These are phyloP conservation scores for Kurtzmaniella quercitrusa DNA, from an alignment of 1,139 yeast species.

Conservation along the genomic window DNA sequence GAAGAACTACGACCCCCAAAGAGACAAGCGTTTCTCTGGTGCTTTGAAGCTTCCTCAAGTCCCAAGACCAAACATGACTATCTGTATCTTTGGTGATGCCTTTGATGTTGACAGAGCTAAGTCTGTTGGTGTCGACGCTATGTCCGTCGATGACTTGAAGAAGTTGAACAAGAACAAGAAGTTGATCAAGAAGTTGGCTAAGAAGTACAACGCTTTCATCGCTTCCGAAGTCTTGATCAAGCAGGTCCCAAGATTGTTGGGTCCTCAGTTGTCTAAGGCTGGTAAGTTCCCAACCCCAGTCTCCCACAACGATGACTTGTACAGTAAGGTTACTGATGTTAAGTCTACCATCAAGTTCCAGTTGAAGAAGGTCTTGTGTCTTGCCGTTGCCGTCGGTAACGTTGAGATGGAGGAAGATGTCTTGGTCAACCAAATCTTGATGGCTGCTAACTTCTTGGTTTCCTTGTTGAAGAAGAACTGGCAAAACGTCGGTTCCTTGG, in stretches of 20 bases:
- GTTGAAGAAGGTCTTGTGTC: conserved; percentile 92
- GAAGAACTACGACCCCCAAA: conserved; percentile 99
- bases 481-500: conserved; percentile 99
- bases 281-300: conserved; percentile 99
- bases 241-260: conserved; percentile 99
- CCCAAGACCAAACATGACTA: conserved; percentile 99
- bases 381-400: conserved; percentile 97
- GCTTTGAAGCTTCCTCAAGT: conserved; percentile 96
- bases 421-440: conserved; percentile 96
- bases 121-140: conserved; percentile 98
- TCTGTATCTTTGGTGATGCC: conserved; percentile 99
- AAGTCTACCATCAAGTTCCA: conserved; percentile 99
- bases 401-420: conserved; percentile 97
- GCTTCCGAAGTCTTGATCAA: conserved; percentile 99
- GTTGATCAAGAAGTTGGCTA: conserved; percentile 98
- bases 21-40: conserved; percentile 99
- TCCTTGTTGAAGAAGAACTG: conserved; percentile 99
- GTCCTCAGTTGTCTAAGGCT: conserved; percentile 99
- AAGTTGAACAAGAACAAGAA: conserved; percentile 99
- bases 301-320: conserved; percentile 97
- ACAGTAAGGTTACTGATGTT: conserved; percentile 93
- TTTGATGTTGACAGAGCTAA: conserved; percentile 99
- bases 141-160: conserved; percentile 99
- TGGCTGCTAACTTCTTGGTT: conserved; percentile 99
- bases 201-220: conserved; percentile 99